phyloP scores from a whole-genome alignment of 2,329 filamentous ascomycete genomes.

The Claviceps pusilla region DNA sequence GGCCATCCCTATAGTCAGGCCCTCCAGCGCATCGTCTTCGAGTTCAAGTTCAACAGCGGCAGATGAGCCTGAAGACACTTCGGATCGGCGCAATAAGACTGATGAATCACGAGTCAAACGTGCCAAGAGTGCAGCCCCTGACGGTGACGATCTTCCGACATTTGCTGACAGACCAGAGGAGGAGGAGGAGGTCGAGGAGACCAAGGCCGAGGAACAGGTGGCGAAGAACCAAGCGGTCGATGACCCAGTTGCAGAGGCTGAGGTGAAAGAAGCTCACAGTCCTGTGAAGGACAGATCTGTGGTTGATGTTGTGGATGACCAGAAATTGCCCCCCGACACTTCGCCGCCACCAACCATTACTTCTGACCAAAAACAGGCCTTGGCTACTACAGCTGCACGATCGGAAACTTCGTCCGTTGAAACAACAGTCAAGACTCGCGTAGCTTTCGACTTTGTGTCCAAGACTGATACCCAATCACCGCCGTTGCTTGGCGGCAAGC shows the following conservation, averaged over 20 bases:
- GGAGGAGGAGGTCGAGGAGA: conserved; percentile 10
- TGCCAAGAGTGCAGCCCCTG: conserved; percentile 46
- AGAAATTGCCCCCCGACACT: conserved; percentile 28
- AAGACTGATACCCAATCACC: conserved; percentile 34
- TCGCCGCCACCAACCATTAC: conserved; percentile 38
- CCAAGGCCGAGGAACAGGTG: not conserved
- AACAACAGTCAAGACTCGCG: conserved; percentile 28
- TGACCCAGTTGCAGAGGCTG: not conserved
- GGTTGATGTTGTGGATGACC: conserved; percentile 24
- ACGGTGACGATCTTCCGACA: conserved; percentile 57
- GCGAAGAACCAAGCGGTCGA: not conserved
- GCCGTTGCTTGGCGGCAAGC: conserved; percentile 32
- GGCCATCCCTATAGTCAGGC: conserved; percentile 65
- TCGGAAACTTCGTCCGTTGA: conserved; percentile 38
- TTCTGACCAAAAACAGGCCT: conserved; percentile 39
- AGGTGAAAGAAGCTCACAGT: not conserved
- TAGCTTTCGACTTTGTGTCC: conserved; percentile 45
- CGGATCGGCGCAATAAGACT: conserved; percentile 40
- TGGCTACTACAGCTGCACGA: conserved; percentile 35
- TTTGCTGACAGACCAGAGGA: conserved; percentile 46
- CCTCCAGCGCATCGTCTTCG: conserved; percentile 33
- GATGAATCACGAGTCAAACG: conserved; percentile 63
- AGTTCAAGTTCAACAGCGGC: conserved; percentile 17
- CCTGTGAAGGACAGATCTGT: conserved; percentile 9
- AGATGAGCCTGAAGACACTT: conserved; percentile 14